A percentile compares a stretch with the other conserved stretches of the same genome.
These are phyloP conservation scores for Chaetomium strumarium DNA, from an alignment of 2,329 filamentous ascomycete species.

Conservation along the genomic window DNA sequence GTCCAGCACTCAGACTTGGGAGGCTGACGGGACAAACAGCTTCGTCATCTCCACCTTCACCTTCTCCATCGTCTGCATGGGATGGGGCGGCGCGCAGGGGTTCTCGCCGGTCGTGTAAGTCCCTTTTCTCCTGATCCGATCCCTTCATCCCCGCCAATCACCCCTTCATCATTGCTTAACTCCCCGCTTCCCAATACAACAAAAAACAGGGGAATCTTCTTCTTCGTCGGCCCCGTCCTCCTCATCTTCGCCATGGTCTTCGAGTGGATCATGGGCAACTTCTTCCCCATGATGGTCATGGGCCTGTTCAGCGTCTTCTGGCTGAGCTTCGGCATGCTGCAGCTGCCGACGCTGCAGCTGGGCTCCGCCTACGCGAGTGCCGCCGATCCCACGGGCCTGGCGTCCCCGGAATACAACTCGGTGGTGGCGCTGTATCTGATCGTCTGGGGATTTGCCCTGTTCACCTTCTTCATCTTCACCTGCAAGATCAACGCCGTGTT, in stretches of 20 bases:
- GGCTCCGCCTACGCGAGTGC: conserved; percentile 38
- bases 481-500: conserved; percentile 46
- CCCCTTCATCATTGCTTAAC: background rate
- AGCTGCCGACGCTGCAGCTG: conserved; percentile 44
- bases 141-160: no score
- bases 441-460: conserved; percentile 47
- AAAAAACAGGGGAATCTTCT: conserved; percentile 32
- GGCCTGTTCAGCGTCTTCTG: conserved; percentile 45
- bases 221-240: conserved; percentile 41
- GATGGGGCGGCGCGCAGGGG: conserved; percentile 32
- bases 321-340: conserved; percentile 46
- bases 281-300: conserved; percentile 48
- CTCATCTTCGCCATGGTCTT: conserved; percentile 43
- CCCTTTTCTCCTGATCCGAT: no score
- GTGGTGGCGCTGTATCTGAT: conserved; percentile 44
- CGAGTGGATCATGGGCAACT: conserved; percentile 48
- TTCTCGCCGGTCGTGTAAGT: conserved; percentile 32
- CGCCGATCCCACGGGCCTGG: conserved; percentile 37
- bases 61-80: conserved; percentile 34
- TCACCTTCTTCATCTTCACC: conserved; percentile 47
- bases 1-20: background rate
- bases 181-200: background rate
- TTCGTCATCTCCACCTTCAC: conserved; percentile 36
- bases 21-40: conserved; percentile 16
- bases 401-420: conserved; percentile 41